These are phyloP conservation scores for Knoxia roxburghii DNA, from an alignment of 257 asterid species.

Conservation along the genomic window DNA sequence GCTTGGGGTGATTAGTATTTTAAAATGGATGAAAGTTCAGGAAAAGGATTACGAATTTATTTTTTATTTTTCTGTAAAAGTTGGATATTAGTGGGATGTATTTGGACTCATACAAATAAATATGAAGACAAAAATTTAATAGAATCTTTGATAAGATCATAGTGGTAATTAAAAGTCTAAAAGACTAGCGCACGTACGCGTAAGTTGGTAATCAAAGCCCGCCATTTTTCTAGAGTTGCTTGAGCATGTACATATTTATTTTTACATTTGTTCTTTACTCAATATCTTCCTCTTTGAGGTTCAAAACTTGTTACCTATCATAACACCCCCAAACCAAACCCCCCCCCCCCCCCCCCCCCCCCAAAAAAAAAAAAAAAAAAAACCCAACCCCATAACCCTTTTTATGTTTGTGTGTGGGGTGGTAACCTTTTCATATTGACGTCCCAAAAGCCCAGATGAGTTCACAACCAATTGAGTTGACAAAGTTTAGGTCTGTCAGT, in stretches of 20 bases:
- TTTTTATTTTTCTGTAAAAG: background rate
- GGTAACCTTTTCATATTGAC: conserved; percentile 2
- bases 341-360: too few relatives aligned
- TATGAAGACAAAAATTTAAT: background rate
- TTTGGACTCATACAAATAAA: conserved; percentile 12
- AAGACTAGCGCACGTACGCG: conserved; percentile 8
- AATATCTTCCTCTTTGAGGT: background rate
- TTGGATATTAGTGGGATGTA: conserved; percentile 17
- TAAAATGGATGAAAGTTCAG: too few relatives aligned
- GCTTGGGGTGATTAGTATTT: too few relatives aligned
- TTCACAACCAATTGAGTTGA: background rate
- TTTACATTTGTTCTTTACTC: background rate
- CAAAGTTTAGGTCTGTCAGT: conserved; percentile 3
- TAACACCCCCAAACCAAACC: too few relatives aligned
- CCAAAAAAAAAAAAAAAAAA: too few relatives aligned
- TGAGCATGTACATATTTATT: background rate
- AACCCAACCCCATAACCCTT: background rate
- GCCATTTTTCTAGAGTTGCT: background rate
- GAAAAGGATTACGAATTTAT: too few relatives aligned
- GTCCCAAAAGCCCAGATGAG: background rate
- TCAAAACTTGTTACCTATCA: background rate
- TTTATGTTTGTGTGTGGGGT: too few relatives aligned
- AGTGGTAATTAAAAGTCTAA: background rate
- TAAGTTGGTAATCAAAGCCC: background rate
- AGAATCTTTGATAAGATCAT: background rate